phyloP scores from a whole-genome alignment of 1,139 yeast genomes.

The Blastobotrys aristatus region DNA sequence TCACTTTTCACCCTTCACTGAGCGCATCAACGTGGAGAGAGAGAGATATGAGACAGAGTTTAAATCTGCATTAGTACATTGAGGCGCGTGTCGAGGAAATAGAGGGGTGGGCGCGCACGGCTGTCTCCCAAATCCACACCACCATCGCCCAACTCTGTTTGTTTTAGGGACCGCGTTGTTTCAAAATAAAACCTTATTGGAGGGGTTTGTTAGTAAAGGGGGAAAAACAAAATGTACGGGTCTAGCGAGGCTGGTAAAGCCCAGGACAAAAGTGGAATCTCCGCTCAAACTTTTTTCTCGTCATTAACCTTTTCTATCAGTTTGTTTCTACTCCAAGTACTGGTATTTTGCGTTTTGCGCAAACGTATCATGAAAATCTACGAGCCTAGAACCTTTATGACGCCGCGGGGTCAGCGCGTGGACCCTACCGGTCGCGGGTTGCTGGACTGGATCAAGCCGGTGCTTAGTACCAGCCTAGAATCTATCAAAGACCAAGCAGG shows the following conservation, averaged over 20 bases:
- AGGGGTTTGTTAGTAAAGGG: no score
- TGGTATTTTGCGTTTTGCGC: slow-evolving; percentile 26
- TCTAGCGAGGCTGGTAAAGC: slow-evolving; percentile 18
- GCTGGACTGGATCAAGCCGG: slow-evolving; percentile 25
- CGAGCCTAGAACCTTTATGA: slow-evolving; percentile 30
- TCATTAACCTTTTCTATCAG: slow-evolving; percentile 27
- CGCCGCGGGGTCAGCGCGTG: slow-evolving; percentile 19
- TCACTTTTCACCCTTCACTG: no score
- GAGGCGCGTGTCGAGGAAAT: no score
- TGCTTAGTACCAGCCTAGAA: slow-evolving; percentile 16
- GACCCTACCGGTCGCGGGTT: slow-evolving; percentile 19
- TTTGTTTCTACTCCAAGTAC: slow-evolving; percentile 24
- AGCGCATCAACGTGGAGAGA: no score
- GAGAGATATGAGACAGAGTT: no score
- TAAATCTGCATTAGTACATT: no score
- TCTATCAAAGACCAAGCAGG: slow-evolving; percentile 23
- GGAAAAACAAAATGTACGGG: not conserved
- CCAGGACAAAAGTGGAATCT: slow-evolving; percentile 24
- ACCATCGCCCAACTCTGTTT: no score
- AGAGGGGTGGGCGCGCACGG: no score
- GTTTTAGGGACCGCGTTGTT: no score
- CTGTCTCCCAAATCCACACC: no score
- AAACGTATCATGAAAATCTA: slow-evolving; percentile 26
- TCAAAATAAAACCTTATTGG: no score
- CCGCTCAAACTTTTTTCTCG: slow-evolving; percentile 24